Base-by-base conservation (phyloP, 495 filamentous ascomycete species). In the Rhypophila decipiens region DNA sequence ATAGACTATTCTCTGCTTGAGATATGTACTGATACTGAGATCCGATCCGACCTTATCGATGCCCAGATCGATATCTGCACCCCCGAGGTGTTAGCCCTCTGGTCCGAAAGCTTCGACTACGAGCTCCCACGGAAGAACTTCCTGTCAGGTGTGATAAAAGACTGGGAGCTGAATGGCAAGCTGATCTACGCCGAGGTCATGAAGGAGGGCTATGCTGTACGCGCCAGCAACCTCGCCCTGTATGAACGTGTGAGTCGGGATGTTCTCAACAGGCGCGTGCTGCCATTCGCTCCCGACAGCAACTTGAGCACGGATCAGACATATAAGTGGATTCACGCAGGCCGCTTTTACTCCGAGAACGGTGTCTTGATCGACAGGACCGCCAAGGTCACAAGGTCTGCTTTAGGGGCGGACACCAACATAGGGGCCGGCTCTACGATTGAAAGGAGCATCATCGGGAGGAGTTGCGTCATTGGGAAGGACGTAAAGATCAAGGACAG, bases 61-160 rank as follows among this genome's bases (percentile, higher is more conserved):
- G 93, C 88, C 57, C 87, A 84, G 45, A 91, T 99, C 61, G 93
- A 99, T 59, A 97, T 99, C 51, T 99, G 94, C 65, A 96, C 94
- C 0, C 89, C 90, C 0, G 93, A 97, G 56, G 88, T 96, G 17
- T 74, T 97, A 37, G 89, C 90, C 23, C 69, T 96, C 48, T 99
- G 93, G 88, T 90, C 88, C 5, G 93, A 99, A 60, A 94, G 88
- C 60, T 99, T 99, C 64, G 93, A 99, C 67, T 96, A 93, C 67
- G 85, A 95, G 58, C 73, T 86, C 3, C 86, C 93, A 7, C 80
- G 93, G 45, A 83, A 83, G 52, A 88, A 95, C 57, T 97, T 95
- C 56, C 63, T 99, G 21, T 83, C 87, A 53, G 88, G 89, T 49
- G 88, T 97, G 13, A 72, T 99, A 19, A 96, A 96, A 66, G 93